phyloP scores from a whole-genome alignment of 257 asterid species.

The Echites panduratus region DNA sequence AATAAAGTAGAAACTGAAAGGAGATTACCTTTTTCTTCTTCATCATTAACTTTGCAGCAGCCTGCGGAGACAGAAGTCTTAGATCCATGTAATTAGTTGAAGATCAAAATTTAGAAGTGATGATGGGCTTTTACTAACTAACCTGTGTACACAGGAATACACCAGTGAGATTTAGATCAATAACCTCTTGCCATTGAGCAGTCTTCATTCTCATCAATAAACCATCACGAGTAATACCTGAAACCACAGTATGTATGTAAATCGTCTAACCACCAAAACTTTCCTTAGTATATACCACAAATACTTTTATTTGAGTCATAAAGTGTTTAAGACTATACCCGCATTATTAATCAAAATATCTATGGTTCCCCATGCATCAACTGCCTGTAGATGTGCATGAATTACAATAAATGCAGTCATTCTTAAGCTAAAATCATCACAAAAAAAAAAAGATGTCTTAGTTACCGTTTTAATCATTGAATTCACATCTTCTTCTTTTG shows the following conservation, averaged over 20 bases:
- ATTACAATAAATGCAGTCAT: conserved; percentile 23
- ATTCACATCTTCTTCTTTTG: conserved; percentile 88
- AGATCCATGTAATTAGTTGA: conserved; percentile 17
- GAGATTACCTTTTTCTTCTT: conserved; percentile 81
- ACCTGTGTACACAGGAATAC: conserved; percentile 95
- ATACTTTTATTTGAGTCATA: not conserved
- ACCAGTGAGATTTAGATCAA: conserved; percentile 90
- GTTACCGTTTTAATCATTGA: conserved; percentile 89
- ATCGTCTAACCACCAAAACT: not conserved
- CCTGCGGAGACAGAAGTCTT: conserved; percentile 43
- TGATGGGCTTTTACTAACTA: conserved; percentile 7
- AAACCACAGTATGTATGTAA: conserved; percentile 15
- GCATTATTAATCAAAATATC: conserved; percentile 90
- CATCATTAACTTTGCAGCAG: conserved; percentile 97
- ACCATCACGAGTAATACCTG: conserved; percentile 94
- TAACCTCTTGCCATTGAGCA: conserved; percentile 96
- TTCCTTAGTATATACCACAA: not conserved
- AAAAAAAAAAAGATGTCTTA: conserved; percentile 9
- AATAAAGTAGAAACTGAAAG: not conserved
- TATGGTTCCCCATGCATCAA: conserved; percentile 89
- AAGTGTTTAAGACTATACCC: conserved; percentile 35
- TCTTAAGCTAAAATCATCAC: conserved; percentile 6
- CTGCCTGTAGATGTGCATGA: conserved; percentile 52
- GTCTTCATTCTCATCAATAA: conserved; percentile 91
- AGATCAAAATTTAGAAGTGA: not conserved